Evolutionary conservation across 768 basidiomycete species (phyloP), one percentile per base, ranked within the genome.

Genomic region (Suillus luteus): DNA sequence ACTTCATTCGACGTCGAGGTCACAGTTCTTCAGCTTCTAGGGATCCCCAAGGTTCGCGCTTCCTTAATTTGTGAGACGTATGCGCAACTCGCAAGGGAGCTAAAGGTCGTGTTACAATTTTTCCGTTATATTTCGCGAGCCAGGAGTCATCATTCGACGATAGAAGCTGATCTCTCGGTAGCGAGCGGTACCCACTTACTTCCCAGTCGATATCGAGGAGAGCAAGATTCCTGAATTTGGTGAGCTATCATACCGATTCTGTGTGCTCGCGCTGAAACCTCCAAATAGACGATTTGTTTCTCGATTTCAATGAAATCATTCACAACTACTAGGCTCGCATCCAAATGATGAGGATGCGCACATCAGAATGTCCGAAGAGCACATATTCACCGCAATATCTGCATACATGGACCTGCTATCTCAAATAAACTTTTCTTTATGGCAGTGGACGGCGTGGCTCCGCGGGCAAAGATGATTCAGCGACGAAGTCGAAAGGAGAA

Each of bases 191-290:
- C 76, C 96, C 97, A 58, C 85, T 99, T 68, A 59, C 85, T 99
- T 68, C 96, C 19, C 97, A 99, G 76, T 83, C 99, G 63, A 97
- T 99, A n/a, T n/a, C 67, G 88, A 96, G 76, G 95, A 97, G 81
- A 97, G 97, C 80, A 95, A 95, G 82, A 99, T 99, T 65, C 96
- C 95, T 17, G 97, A 98, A 78, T 99, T 99, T 73, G 96, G 94
- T 91, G 66, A 65, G 84, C 74, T 2, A 54, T 41, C 14, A 37
- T 33, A 44, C 10, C 10, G 15, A 24, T 4, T n/a, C 5, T 11
- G 54, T 41, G 22, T 24, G 63, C 66, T 59, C 63, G 66, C 8
- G 52, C 64, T 67, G 6, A 72, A 55, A 41, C 51, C 63, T 41
- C 60, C 66, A 55, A 62, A 17, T 69, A 93, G 92, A 94, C 77